A percentile compares a stretch with the other conserved stretches of the same genome.
Evolutionary conservation across 345 rosid species (phyloP).

Genomic region (Eucalyptus guilfoylei): DNA sequence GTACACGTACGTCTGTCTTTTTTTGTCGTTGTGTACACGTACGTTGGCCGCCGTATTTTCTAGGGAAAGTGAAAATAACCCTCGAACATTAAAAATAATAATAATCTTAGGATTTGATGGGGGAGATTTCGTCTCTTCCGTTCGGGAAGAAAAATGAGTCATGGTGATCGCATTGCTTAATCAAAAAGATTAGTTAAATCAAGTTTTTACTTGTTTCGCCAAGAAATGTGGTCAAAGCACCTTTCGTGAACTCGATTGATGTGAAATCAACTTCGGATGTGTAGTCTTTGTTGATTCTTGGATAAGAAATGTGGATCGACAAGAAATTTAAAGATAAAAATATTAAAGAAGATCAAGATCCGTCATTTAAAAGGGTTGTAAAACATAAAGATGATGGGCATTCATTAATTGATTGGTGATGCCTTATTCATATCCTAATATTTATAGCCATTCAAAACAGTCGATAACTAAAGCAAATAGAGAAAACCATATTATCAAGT

Average conservation of each 20-base stretch:
- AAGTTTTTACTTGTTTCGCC: neutral
- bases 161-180: neutral
- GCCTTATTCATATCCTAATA: no score
- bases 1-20: neutral
- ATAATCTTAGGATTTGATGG: neutral
- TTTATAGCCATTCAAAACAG: no score
- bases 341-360: no score
- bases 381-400: no score
- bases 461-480: no score
- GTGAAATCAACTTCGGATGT: neutral
- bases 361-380: no score
- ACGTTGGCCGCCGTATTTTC: neutral
- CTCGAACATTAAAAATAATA: neutral
- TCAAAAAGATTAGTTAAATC: neutral
- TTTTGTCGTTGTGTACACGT: neutral
- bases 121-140: neutral
- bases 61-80: neutral
- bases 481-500: no score
- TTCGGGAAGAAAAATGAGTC: neutral
- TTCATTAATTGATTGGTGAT: no score
- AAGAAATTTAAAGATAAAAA: no score
- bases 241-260: no score
- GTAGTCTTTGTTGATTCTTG: neutral
- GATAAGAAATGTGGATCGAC: no score
- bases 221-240: no score